Percentiles rank a stretch among this genome's conserved stretches.
Conservation (phyloP, 257 asterid species). For the Misopates orontium region DNA sequence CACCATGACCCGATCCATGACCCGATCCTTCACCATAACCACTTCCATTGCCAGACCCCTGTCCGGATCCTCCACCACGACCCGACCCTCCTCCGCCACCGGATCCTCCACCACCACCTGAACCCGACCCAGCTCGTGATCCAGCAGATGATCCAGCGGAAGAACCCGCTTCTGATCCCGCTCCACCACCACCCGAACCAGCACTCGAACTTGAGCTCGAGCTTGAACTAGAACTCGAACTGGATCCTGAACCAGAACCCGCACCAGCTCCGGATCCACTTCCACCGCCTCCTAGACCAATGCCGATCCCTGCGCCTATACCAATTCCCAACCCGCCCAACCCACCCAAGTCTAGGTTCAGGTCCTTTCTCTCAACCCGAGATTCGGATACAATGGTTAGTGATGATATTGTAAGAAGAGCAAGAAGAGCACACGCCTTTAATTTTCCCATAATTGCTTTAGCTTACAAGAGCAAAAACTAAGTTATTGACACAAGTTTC, state of each 20-base stretch:
- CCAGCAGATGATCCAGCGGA: conserved; percentile 31
- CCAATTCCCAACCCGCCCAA: conserved; percentile 48
- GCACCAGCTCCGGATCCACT: conserved; percentile 73
- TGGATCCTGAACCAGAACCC: conserved; percentile 44
- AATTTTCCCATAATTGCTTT: too few relatives aligned
- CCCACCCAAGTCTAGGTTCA: conserved; percentile 62
- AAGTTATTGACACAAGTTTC: too few relatives aligned
- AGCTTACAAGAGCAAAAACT: too few relatives aligned
- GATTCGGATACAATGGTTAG: conserved; percentile 33
- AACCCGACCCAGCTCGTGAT: conserved; percentile 36
- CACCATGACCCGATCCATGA: conserved; percentile 54
- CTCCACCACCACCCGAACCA: conserved; percentile 32
- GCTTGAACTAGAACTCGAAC: conserved; percentile 37
- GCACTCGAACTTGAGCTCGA: conserved; percentile 34
- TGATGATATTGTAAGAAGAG: too few relatives aligned
- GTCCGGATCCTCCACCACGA: conserved; percentile 37
- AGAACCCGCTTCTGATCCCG: conserved; percentile 52
- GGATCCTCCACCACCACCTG: conserved; percentile 29
- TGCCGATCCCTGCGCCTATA: conserved; percentile 53
- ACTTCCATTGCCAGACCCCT: conserved; percentile 36
- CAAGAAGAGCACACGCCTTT: too few relatives aligned
- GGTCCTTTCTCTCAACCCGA: conserved; percentile 60
- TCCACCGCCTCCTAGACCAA: conserved; percentile 61
- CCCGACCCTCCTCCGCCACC: conserved; percentile 38
- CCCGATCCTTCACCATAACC: conserved; percentile 59